Base-by-base conservation (phyloP, 1,284 basidiomycete genomes). In the Ceratobasidium sp. region DNA sequence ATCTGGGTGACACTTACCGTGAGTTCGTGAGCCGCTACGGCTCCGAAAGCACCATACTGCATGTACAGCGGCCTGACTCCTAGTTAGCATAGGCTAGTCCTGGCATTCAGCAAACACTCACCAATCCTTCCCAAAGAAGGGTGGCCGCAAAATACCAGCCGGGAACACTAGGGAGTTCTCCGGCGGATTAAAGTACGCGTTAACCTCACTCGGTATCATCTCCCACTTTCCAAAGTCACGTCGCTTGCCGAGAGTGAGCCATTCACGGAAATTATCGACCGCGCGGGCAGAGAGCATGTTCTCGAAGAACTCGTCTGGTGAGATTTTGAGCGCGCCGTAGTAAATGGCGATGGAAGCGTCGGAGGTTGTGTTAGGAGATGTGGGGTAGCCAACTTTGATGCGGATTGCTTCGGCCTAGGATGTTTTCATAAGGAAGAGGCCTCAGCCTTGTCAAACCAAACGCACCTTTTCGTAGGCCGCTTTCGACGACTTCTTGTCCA, bases 91-190 rank as follows among this genome's bases (percentile, higher is more conserved):
- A 65, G 64, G 15, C 71, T n/a, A 78, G 20, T 66, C 68, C n/a
- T 38, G 50, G 20, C 13, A 62, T 77, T 42, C 38, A 15, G 38
- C 12, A 26, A 48, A 75, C n/a, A 82, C 86, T 28, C 84, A 94
- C 95, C 96, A 98, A 78, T 91, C 87, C 76, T 90, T 87, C 15
- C 90, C 90, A 88, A 98, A 99, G 90, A 97, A 99, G 0, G 96
- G 96, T 1, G 94, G 92, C 82, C 94, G 95, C 57, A 99, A 86
- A 82, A 99, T 97, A 54, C 97, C 97, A 17, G 97, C 97, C 3
- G 97, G 97, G 88, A 99, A 98, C 20, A 97, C 95, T 78, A 93
- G 92, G 86, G 94, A 92, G 79, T 96, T 96, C 0, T 90, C 89
- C 15, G 92, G 91, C 12, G 94, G 94, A 80, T 92, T 92, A 84